Conservation (phyloP, 1,284 basidiomycete species). For the Cerrena zonata region DNA sequence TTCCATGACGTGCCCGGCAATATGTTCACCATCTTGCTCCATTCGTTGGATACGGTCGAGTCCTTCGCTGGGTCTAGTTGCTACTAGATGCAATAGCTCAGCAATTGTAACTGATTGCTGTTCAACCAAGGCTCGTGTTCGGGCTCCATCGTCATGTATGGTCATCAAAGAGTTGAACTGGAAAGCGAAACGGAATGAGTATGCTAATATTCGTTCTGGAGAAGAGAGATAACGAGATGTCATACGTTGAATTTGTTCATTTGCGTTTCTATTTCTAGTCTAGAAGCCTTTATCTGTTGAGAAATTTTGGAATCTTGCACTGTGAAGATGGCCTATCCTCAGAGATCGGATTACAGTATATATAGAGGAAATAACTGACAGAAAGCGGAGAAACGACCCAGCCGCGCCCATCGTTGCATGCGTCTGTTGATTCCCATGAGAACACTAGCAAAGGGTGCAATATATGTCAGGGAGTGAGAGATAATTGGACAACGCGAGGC, state of each 20-base stretch:
- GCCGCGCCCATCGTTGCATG: neutral
- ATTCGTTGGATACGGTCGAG: neutral
- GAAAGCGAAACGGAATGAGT: neutral
- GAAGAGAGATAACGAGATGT: neutral
- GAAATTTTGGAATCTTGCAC: constrained; percentile 43
- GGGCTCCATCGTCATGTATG: neutral
- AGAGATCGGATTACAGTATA: neutral
- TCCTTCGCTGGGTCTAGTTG: neutral
- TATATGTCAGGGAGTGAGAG: neutral
- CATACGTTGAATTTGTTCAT: constrained; percentile 33
- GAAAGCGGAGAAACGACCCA: neutral
- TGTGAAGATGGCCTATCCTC: constrained; percentile 22
- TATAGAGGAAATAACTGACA: neutral
- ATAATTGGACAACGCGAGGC: constrained; percentile 14
- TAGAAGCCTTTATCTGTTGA: constrained; percentile 36
- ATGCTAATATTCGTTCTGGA: neutral
- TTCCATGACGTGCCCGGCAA: constrained; percentile 43
- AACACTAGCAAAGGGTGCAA: neutral
- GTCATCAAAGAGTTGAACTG: neutral
- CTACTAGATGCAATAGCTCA: too few species aligned
- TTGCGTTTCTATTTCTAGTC: constrained; percentile 36
- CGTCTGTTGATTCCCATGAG: neutral
- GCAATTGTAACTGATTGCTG: too few species aligned
- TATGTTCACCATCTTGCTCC: constrained; percentile 30
- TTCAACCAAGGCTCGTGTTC: too few species aligned